phyloP scores from a whole-genome alignment of 2,329 filamentous ascomycete species.

The Exserohilum rostratum region DNA sequence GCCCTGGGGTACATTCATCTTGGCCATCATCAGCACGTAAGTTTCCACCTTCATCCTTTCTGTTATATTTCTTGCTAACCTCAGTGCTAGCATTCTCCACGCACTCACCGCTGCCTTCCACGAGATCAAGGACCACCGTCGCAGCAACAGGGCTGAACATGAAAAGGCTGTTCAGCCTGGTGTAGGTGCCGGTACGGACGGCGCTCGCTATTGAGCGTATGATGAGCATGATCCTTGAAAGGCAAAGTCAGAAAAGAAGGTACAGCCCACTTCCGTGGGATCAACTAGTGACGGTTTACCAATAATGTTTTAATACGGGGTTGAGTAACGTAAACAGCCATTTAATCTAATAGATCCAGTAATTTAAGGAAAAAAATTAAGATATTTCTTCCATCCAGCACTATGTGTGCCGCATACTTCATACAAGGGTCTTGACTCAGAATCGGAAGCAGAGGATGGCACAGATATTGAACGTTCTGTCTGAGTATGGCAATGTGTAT shows the following conservation, averaged over 20 bases:
- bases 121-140: constrained; percentile 39
- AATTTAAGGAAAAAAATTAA: neutral
- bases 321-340: neutral
- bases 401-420: neutral
- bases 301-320: neutral
- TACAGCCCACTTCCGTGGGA: neutral
- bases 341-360: neutral
- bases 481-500: neutral
- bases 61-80: neutral
- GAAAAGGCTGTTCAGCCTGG: constrained; percentile 15
- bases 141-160: constrained; percentile 19
- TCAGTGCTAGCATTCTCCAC: constrained; percentile 48
- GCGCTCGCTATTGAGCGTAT: neutral
- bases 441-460: neutral
- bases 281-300: neutral
- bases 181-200: neutral
- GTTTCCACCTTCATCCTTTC: constrained; percentile 19
- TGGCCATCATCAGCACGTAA: constrained; percentile 56
- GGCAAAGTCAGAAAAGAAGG: neutral
- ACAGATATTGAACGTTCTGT: neutral
- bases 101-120: constrained; percentile 53
- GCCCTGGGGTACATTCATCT: constrained; percentile 53
- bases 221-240: neutral
- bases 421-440: neutral
- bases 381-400: neutral